Evolutionary conservation across 495 filamentous ascomycete genomes (phyloP), one percentile per base, ranked within the genome.

Genomic region (Lasiosphaeriaceae sp.): DNA sequence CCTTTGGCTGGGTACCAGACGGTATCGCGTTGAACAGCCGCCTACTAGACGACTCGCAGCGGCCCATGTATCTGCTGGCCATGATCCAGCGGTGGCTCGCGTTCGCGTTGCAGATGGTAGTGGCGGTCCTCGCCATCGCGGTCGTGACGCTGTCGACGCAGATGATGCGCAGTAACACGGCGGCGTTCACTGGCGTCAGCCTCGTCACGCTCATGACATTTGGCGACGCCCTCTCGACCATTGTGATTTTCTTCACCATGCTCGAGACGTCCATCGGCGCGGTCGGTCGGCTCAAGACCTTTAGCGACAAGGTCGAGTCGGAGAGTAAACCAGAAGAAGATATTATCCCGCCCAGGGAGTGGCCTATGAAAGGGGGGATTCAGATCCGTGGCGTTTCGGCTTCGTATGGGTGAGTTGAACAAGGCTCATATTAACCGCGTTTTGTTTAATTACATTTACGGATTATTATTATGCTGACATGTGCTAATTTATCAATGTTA

Each of bases 201-300:
- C 39, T 69, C 26, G 55, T 70, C 14, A 45, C 61, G 19, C 48
- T 70, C 20, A 64, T 70, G 63, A 31, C 45, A 2, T 70, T 70
- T 47, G 62, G 65, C 9, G 61, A 68, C 12, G 26, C 21, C 11
- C 45, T 66, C 3, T 29, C 57, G 17, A 41, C 37, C 12, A 59
- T 65, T 2, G 51, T 70, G 56, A 22, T 34, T 14, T 63, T 59
- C 21, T 83, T 72, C 66, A 80, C 78, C 1, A 26, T 56, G 46
- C 62, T 83, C 3, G 81, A 84, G 53, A 80, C 75, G 2, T 80
- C 74, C 0, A 71, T 83, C 31, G 81, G 80, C 3, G 78, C 79
- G 0, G 69, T 84, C 6, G 60, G 73, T 7, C 63, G 79, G 6
- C 58, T 83, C 0, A 68, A 69, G 55, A 58, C 64, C 1, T 84